phyloP scores from a whole-genome alignment of 345 rosid genomes.

The Triadica sebifera region DNA sequence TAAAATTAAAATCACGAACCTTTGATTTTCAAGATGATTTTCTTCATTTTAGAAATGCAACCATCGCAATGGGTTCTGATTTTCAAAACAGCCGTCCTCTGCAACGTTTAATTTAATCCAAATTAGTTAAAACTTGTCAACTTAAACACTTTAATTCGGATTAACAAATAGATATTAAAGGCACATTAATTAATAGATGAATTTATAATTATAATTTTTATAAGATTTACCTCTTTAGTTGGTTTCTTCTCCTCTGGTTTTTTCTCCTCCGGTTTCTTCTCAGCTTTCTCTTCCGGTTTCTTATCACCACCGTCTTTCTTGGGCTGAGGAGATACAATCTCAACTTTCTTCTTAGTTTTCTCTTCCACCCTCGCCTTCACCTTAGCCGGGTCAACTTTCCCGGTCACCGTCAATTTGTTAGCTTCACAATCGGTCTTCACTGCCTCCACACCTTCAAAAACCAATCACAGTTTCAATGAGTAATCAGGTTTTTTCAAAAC shows the following conservation, averaged over 20 bases:
- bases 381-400: slow-evolving; percentile 40
- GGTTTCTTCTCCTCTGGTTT: slow-evolving; percentile 29
- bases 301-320: slow-evolving; percentile 33
- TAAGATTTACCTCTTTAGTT: slow-evolving; percentile 26
- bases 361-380: slow-evolving; percentile 33
- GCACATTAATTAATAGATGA: background rate
- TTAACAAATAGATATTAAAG: no score
- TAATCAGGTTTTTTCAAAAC: no score
- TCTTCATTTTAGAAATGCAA: slow-evolving; percentile 38
- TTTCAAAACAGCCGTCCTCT: slow-evolving; percentile 46
- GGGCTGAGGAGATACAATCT: slow-evolving; percentile 32
- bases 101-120: slow-evolving; percentile 7
- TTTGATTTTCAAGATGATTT: slow-evolving; percentile 27
- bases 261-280: slow-evolving; percentile 27
- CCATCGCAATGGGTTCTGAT: slow-evolving; percentile 43
- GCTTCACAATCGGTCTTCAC: slow-evolving; percentile 32
- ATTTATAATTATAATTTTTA: background rate
- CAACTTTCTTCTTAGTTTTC: slow-evolving; percentile 32
- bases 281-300: slow-evolving; percentile 38
- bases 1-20: slow-evolving; percentile 19
- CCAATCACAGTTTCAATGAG: background rate
- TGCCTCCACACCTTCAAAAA: slow-evolving; percentile 36
- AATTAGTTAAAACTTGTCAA: no score
- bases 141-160: background rate
- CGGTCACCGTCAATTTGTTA: slow-evolving; percentile 42